Conservation (phyloP, 176 grass and related monocot species). For the Stipa capillata region DNA sequence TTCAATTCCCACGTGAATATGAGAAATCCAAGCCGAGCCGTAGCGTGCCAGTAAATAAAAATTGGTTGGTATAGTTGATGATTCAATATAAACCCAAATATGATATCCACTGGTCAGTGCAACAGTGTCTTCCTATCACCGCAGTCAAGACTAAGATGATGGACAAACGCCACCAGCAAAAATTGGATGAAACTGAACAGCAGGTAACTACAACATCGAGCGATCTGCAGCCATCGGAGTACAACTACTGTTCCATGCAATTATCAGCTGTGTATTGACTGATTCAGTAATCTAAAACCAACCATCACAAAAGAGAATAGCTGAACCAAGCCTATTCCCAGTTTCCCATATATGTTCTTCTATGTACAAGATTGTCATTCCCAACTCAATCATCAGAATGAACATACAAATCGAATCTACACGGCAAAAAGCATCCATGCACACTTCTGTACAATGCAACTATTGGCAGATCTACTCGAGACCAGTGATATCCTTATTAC, state of each 20-base stretch:
- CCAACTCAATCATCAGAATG: conserved; percentile 13
- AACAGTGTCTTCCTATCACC: not conserved
- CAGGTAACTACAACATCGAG: not conserved
- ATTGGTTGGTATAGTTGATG: no score
- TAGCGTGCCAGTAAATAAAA: no score
- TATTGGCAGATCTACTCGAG: not conserved
- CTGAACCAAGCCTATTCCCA: not conserved
- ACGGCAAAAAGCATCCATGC: not conserved
- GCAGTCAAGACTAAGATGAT: not conserved
- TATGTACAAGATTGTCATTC: not conserved
- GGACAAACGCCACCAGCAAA: not conserved
- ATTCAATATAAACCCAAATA: no score
- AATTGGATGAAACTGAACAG: not conserved
- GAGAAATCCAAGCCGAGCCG: no score
- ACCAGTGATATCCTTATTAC: not conserved
- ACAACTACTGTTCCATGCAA: not conserved
- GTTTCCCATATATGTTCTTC: not conserved
- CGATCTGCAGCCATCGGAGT: not conserved
- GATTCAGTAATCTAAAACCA: not conserved
- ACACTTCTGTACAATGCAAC: conserved; percentile 8
- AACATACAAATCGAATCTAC: not conserved
- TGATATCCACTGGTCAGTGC: no score
- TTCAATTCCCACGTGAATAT: no score
- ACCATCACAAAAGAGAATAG: not conserved
- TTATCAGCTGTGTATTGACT: not conserved